These are phyloP conservation scores for Heliamphora pulchella DNA, from an alignment of 179 eudicot species.

Conservation along the genomic window DNA sequence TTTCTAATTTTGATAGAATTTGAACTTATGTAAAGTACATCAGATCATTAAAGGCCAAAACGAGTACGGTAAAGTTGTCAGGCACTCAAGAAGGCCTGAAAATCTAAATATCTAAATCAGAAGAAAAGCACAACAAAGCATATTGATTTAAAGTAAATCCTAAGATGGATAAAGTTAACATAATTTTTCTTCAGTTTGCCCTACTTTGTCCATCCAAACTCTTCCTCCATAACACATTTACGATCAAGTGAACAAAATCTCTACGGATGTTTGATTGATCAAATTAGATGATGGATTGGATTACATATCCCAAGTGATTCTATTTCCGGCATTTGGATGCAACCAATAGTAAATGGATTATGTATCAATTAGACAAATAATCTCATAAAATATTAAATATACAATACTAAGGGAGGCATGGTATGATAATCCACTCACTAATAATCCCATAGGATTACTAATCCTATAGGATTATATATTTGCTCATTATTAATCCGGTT, in stretches of 20 bases:
- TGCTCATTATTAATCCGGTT: too few relatives aligned
- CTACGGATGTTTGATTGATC: too few relatives aligned
- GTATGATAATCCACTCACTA: too few relatives aligned
- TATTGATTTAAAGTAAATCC: not conserved
- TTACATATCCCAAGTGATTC: too few relatives aligned
- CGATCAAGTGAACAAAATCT: not conserved
- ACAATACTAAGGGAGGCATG: too few relatives aligned
- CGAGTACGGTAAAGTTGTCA: not conserved
- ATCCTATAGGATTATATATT: too few relatives aligned
- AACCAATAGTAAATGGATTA: too few relatives aligned
- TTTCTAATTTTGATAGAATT: not conserved
- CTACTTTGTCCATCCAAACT: slow-evolving; percentile 8
- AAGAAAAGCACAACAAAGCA: not conserved
- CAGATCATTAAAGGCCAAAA: not conserved
- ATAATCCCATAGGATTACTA: too few relatives aligned
- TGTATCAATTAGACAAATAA: too few relatives aligned
- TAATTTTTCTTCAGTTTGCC: slow-evolving; percentile 6
- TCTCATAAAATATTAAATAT: too few relatives aligned
- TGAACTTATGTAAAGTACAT: not conserved
- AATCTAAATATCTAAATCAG: not conserved
- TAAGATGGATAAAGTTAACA: not conserved
- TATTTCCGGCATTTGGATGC: too few relatives aligned
- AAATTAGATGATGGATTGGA: too few relatives aligned
- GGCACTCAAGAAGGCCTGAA: not conserved
- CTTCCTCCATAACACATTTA: not conserved